Evolutionary conservation across 768 basidiomycete species (phyloP), one percentile per base, ranked within the genome.

Genomic region (Leccinum rimulosum): DNA sequence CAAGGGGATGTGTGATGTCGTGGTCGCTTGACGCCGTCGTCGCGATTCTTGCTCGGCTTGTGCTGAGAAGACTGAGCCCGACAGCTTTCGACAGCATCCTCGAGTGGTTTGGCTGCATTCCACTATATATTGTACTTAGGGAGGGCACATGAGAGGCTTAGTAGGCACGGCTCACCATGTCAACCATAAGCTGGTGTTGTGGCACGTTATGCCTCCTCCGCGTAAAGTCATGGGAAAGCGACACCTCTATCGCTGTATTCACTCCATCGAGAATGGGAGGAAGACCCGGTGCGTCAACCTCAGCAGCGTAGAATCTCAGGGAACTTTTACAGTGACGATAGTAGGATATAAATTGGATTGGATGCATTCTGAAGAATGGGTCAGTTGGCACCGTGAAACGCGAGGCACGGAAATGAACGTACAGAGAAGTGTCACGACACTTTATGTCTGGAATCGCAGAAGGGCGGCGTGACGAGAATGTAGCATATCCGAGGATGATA

Each of bases 231-330:
- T 78, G 74, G 15, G 66, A 60, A n/a, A 77, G 64, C 38, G 73
- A 71, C 15, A 58, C 68, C 33, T 70, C 64, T 63, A 66, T 71
- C 9, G 66, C 67, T 50, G 64, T 66, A 50, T 57, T 70, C 35
- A 25, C 49, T 52, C 59, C 64, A 55, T 56, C 36, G 49, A 47
- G 68, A 12, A 54, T 10, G 11, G 25, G 71, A 54, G 56, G n/a
- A 12, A 40, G 33, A 65, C 73, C 61, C 40, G 73, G 68, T 12
- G 66, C 59, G 10, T 77, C 67, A 4, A 73, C 69, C 52, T 79
- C 75, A 22, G 88, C 69, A 0, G 83, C 73, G 64, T 91, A 86
- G 62, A 87, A 90, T n/a, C 88, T 81, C 59, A 90, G 74, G 4
- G 84, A 82, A 6, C 73, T 70, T 17, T 76, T 71, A n/a, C 77